Evolutionary conservation across 129 eudicot species (phyloP).

Genomic region (Silybum marianum): DNA sequence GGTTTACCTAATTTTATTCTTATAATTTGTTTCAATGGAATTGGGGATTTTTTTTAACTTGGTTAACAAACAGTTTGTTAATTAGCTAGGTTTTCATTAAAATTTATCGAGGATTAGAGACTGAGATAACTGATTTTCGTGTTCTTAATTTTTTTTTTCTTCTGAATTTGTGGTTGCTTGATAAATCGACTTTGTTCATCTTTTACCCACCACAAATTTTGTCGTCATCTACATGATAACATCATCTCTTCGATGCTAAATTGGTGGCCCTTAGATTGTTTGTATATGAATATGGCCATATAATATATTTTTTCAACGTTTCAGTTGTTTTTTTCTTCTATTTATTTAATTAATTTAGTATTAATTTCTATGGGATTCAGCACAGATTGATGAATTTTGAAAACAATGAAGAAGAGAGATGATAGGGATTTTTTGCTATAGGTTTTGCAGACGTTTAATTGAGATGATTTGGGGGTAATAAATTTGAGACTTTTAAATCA

Average conservation of each 20-base stretch:
- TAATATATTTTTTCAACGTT: not conserved
- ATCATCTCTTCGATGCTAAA: slow-evolving; percentile 12
- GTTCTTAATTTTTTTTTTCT: not conserved
- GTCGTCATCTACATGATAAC: slow-evolving; percentile 20
- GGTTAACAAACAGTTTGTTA: slow-evolving; percentile 15
- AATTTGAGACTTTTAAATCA: not conserved
- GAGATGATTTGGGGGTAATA: not conserved
- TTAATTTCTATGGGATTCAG: slow-evolving; percentile 3
- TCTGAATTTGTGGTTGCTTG: slow-evolving; percentile 17
- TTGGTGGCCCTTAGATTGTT: slow-evolving; percentile 14
- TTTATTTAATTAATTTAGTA: not conserved
- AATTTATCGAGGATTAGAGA: not conserved
- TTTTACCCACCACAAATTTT: slow-evolving; percentile 5
- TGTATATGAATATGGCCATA: not conserved
- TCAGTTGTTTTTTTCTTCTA: not conserved
- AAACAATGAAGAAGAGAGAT: not conserved
- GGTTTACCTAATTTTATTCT: not conserved
- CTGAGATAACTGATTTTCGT: not conserved
- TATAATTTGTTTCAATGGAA: not conserved
- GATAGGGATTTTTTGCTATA: not conserved
- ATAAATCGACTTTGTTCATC: slow-evolving; percentile 19
- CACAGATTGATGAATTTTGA: slow-evolving; percentile 8
- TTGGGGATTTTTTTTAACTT: not conserved
- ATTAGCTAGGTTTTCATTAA: slow-evolving; percentile 8
- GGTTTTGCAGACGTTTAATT: slow-evolving; percentile 6